Evolutionary conservation across 73 alveolate species (phyloP), one percentile per base, ranked within the genome.

Genomic region (Stentor coeruleus): DNA sequence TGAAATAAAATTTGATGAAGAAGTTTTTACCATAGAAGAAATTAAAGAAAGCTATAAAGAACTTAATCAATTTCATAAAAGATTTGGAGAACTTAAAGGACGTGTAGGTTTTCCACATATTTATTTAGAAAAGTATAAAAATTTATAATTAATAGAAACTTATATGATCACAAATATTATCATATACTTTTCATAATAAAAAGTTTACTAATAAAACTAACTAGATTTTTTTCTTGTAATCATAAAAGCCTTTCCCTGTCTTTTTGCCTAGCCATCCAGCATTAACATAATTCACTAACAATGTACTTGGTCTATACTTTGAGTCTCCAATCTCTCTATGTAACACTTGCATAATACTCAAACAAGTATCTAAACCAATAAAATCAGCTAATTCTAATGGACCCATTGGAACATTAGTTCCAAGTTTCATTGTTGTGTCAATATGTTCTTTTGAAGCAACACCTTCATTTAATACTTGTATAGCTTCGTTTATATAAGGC

Each of bases 351-450:
- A 82, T 82, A 81, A 82, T 86, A 76, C 85, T 72, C 74, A 74
- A 55, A 80, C 91, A 86, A 66, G 99, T 96, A 80, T 96, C 99
- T 28, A 96, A 93, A 33, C 99, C 99, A 11, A 96, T 96, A 85
- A 96, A 96, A 73, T 96, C 99, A 3, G 99, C 99, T 3, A 96
- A 90, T 3, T 98, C 92, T 80, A 96, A 88, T 3, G 99, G 99
- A 3, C 99, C 99, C 99, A 96, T 96, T 3, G 99, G 99, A 28
- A 96, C 98, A 74, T 96, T 96, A n/a, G 99, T 95, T 30, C 99
- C 98, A 40, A 95, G 82, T 81, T 96, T 96, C 98, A 96, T 88
- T 3, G 98, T 95, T 88, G 87, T 91, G 89, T 96, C 99, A 6
- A 96, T 96, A 83, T 94, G 98, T 82, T 93, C 97, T 14, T 3